Evolutionary conservation across 2,329 filamentous ascomycete genomes (phyloP), one percentile per base, ranked within the genome.

Genomic region (Diaporthe citriasiana): DNA sequence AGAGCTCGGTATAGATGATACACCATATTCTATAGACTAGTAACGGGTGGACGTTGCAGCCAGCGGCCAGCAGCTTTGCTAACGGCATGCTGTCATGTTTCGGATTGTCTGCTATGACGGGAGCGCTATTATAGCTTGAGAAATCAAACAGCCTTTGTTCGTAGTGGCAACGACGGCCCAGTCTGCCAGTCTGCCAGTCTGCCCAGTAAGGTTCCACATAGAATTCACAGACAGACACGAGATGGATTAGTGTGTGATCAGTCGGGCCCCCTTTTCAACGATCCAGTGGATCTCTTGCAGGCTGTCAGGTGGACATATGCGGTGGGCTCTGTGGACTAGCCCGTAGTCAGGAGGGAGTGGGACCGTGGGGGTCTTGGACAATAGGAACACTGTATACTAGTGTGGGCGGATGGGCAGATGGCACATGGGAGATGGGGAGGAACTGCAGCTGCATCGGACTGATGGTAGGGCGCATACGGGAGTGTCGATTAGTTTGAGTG

Each of bases 261-360:
- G 25, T 59, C 17, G 42, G 30, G 10, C 35, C 45, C 27, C 30
- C 56, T 15, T 38, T 45, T 33, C 35, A 33, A n/a, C 47, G 69
- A 60, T 51, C 40, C 68, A 57, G 69, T 71, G 70, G 59, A 53
- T 53, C 47, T 40, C 63, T 47, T 68, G 63, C 63, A 68, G 5
- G 63, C 1, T 55, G 70, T 71, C 70, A 71, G 45, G 56, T 71
- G 70, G 70, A 55, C 70, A 60, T 35, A 35, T 35, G 70, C 42
- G 47, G 56, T 63, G 56, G 56, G 50, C 10, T 68, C n/a, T 53
- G 33, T 53, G 63, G 63, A 68, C 27, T 19, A 10, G 47, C n/a
- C 25, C 27, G 59, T 13, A 53, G 38, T 63, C 40, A 27, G 27
- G 40, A 47, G 59, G 45, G 45, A 71, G 70, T 63, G 70, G 70